Base-by-base conservation (phyloP, 169 alveolate species). In the Plasmodium vivax region DNA sequence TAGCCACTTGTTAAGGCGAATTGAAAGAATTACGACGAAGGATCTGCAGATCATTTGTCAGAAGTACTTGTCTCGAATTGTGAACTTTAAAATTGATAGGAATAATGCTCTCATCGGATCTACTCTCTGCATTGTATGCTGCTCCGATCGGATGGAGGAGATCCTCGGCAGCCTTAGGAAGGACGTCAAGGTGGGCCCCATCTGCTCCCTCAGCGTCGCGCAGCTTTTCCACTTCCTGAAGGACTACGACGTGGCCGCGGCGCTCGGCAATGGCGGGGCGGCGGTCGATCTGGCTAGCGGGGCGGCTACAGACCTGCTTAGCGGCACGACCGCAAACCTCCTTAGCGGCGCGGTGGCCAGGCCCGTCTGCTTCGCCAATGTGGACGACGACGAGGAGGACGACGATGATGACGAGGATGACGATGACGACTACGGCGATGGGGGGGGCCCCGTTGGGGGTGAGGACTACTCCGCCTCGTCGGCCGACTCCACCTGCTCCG, bases 61-160 rank as follows among this genome's bases (percentile, higher is more conserved):
- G 47, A 90, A 79, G 23, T 90, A 90, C 27, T 3, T 90, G 19
- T 62, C 91, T 5, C 62, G 74, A 58, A 90, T 90, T 38, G 90
- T 90, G 0, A 34, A 90, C n/a, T 90, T 90, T 38, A 58, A 38
- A 80, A 80, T 80, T 1, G 90, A 90, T 27, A 43, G 51, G 36
- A 58, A 23, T 38, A 79, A 90, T 80, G 85, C 94, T 0, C 41
- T 90, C 0, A 68, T 58, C n/a, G 94, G 94, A 2, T 90, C 94
- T 3, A 90, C 94, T 12, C 73, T 90, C 51, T 90, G 82, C 43
- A 80, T 90, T 36, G 54, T 90, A 3, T 80, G 84, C 12, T 80
- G 84, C 72, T 62, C 91, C 71, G 94, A 90, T 62, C 80, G 71
- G 72, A 71, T 71, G 0, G 94, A 90, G 72, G 79, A 36, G 72